phyloP scores from a whole-genome alignment of 2,329 filamentous ascomycete genomes.

The Aspergillus hiratsukae region DNA sequence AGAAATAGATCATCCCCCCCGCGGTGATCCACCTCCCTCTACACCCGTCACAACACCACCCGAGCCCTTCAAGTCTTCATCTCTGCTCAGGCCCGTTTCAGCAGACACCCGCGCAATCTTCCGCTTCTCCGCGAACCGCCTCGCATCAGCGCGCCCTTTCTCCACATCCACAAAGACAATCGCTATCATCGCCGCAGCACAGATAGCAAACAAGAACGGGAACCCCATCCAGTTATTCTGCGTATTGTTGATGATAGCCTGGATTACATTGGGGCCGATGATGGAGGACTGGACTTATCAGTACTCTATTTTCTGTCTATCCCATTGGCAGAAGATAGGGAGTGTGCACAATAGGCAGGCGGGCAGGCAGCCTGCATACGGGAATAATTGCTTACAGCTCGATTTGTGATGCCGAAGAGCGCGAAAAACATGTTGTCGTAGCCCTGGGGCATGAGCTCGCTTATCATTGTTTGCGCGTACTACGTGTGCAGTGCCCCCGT shows the following conservation, averaged over 20 bases:
- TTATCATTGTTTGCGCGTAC: slow-evolving; percentile 44
- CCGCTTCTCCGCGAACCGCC: slow-evolving; percentile 33
- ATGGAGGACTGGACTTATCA: slow-evolving; percentile 34
- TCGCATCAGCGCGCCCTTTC: slow-evolving; percentile 37
- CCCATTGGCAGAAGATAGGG: neutral
- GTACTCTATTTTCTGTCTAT: neutral
- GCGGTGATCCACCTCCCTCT: neutral
- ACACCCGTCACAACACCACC: neutral
- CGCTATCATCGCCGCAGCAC: slow-evolving; percentile 32
- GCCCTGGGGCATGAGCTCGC: slow-evolving; percentile 39
- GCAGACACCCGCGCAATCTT: slow-evolving; percentile 26
- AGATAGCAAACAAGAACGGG: slow-evolving; percentile 40
- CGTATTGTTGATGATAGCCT: slow-evolving; percentile 41
- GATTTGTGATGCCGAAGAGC: slow-evolving; percentile 42
- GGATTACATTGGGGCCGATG: slow-evolving; percentile 42
- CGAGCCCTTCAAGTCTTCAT: neutral
- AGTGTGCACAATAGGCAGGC: neutral
- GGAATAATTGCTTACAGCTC: slow-evolving; percentile 31
- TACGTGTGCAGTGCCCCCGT: slow-evolving; percentile 5
- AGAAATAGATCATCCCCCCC: neutral
- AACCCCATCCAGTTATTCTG: slow-evolving; percentile 44
- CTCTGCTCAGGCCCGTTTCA: slow-evolving; percentile 10
- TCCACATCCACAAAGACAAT: slow-evolving; percentile 40
- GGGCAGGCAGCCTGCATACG: neutral
- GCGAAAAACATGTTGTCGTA: slow-evolving; percentile 46